Base-by-base conservation (phyloP, 208 protist genomes). In the Zelonia costaricensis region DNA sequence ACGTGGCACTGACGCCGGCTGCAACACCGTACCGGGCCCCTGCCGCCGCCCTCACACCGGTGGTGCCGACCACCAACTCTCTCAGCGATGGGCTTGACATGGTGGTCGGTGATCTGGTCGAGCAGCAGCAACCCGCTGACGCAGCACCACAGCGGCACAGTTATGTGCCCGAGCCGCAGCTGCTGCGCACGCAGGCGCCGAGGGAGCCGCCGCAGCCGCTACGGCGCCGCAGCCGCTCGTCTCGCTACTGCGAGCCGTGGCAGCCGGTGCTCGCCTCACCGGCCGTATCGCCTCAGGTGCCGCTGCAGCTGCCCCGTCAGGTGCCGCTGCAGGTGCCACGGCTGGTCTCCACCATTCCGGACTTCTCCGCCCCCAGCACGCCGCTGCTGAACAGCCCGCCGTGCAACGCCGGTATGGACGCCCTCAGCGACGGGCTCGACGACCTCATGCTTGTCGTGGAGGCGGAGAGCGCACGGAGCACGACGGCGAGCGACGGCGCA, bases 211-310 rank as follows among this genome's bases (percentile, higher is more conserved):
- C 39, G 5, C 46, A 51, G 39, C 18, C n/a, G 3, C 18, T 2
- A 3, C 23, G 33, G 23, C 52, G 44, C 20, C 28, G 52, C 43
- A 54, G 36, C 23, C 35, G 55, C 2, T 62, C 69, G 27, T 30
- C 53, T n/a, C 40, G 57, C 1, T 75, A 75, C 54, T 57, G 42
- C 33, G 69, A 75, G 42, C 69, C 69, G 12, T 75, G 69, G 60
- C 69, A 75, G 47, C 69, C 69, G 3, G 51, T 75, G 18, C 40
- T 59, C 13, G 61, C 47, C 15, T 16, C 59, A 16, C n/a, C 6
- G 7, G 28, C 45, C 35, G 1, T 15, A 22, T 3, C 36, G 48
- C 44, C 28, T 35, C 25, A 36, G 16, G 27, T 12, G 36, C 25
- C 10, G 49, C 51, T 23, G 52, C 43, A 12, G 31, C 36, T 4